Conservation (phyloP, 139 green algal species). For the Chlamydomonas sphaeroides region DNA sequence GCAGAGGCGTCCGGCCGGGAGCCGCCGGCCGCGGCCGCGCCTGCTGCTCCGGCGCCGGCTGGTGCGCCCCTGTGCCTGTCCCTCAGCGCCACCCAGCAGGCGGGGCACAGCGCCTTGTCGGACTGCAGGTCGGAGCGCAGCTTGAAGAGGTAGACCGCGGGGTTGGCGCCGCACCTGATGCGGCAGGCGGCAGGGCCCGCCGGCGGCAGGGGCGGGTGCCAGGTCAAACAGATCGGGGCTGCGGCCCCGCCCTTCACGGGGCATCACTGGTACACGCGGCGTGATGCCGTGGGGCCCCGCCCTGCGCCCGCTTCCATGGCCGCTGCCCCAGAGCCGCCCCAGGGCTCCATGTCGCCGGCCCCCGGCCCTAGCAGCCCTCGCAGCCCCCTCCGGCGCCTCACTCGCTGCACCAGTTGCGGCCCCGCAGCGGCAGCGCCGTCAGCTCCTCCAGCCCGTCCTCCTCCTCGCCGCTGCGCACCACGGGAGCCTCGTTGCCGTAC, state of each 20-base stretch:
- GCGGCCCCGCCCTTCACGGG: neutral
- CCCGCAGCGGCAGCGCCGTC: constrained; percentile 10
- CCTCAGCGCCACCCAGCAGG: constrained; percentile 9
- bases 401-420: constrained; percentile 32
- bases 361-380: too few relatives aligned
- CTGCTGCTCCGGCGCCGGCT: neutral
- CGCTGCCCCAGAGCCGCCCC: neutral
- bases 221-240: neutral
- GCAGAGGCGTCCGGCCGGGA: neutral
- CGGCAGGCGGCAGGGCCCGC: too few relatives aligned
- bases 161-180: constrained; percentile 31
- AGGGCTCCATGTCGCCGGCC: too few relatives aligned
- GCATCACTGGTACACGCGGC: too few relatives aligned
- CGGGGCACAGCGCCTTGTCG: neutral
- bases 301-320: too few relatives aligned
- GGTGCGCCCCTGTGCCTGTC: neutral
- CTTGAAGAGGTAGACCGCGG: constrained; percentile 20
- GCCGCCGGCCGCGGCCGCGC: too few relatives aligned
- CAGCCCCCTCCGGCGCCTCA: neutral
- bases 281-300: too few relatives aligned
- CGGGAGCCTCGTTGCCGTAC: constrained; percentile 1
- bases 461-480: neutral
- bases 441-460: neutral
- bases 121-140: neutral
- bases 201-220: neutral